These are phyloP conservation scores for Imleria badia DNA, from an alignment of 768 basidiomycete species.

Conservation along the genomic window DNA sequence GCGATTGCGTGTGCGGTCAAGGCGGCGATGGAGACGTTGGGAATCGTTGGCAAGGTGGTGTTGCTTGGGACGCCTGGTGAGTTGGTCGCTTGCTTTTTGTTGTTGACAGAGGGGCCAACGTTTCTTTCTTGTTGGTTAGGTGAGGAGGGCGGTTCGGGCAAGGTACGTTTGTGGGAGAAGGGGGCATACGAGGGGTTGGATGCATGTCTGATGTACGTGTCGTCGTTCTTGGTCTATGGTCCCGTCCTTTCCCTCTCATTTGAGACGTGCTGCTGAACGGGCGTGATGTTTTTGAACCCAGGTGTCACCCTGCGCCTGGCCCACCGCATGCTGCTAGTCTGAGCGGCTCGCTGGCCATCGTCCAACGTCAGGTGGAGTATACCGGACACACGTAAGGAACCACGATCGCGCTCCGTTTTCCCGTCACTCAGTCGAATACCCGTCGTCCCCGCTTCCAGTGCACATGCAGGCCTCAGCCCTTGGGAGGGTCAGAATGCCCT, in stretches of 20 bases:
- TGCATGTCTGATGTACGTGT: slow-evolving; percentile 65
- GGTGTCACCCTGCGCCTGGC: slow-evolving; percentile 83
- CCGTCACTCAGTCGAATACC: not conserved
- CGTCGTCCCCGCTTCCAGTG: slow-evolving; percentile 44
- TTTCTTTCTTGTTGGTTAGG: not conserved
- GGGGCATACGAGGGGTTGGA: slow-evolving; percentile 78
- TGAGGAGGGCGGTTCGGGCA: slow-evolving; percentile 70
- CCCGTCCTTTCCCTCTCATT: not conserved
- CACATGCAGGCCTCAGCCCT: slow-evolving; percentile 78
- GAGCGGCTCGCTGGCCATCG: slow-evolving; percentile 61
- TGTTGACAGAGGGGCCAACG: not conserved
- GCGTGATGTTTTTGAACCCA: slow-evolving; percentile 23
- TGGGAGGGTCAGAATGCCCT: slow-evolving; percentile 85
- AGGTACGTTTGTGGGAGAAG: slow-evolving; percentile 60
- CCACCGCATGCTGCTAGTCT: slow-evolving; percentile 64
- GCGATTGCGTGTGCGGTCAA: slow-evolving; percentile 69
- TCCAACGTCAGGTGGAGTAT: slow-evolving; percentile 61
- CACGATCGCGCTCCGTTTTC: not conserved
- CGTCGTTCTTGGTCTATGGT: not conserved
- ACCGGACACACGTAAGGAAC: slow-evolving; percentile 64
- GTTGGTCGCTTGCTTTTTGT: not conserved
- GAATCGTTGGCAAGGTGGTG: slow-evolving; percentile 64
- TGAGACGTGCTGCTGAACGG: not conserved
- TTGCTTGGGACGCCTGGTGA: slow-evolving; percentile 78
- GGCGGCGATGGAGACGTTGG: slow-evolving; percentile 55